Conservation (phyloP, 1,139 yeast genomes). For the Pichia sp. region DNA sequence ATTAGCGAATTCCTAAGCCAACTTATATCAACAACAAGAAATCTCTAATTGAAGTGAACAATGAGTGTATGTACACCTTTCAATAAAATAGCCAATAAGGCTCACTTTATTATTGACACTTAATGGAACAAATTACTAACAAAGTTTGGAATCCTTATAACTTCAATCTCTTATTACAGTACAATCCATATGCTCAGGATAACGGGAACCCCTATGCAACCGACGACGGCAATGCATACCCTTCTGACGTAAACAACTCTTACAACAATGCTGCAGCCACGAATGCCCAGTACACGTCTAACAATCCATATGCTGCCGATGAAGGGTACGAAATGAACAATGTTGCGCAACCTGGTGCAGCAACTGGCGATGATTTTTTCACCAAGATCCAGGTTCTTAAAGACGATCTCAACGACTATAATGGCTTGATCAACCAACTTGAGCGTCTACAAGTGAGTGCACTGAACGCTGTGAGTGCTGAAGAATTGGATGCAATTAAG, state of each 20-base stretch:
- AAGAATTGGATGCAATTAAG: conserved; percentile 66
- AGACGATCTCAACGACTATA: conserved; percentile 75
- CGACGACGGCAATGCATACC: conserved; percentile 15
- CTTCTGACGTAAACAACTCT: conserved; percentile 16
- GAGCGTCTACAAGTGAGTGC: conserved; percentile 79
- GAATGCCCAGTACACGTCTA: conserved; percentile 9
- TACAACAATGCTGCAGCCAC: conserved; percentile 10
- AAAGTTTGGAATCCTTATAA: too few relatives aligned
- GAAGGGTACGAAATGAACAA: conserved; percentile 26
- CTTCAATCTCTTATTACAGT: neutral
- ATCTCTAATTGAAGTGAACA: neutral
- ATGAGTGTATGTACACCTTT: conserved; percentile 9
- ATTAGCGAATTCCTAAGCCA: too few relatives aligned
- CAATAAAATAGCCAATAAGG: too few relatives aligned
- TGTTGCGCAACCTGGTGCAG: neutral
- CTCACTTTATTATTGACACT: too few relatives aligned
- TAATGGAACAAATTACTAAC: too few relatives aligned
- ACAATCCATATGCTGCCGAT: conserved; percentile 27
- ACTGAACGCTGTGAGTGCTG: conserved; percentile 81
- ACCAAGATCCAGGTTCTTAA: conserved; percentile 78
- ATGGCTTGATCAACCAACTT: conserved; percentile 70
- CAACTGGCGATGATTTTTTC: conserved; percentile 47
- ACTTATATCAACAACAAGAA: too few relatives aligned
- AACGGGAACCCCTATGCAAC: conserved; percentile 26
- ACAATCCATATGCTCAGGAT: conserved; percentile 14